Conservation (phyloP, 2,329 filamentous ascomycete genomes). For the Fusarium burgessii region DNA sequence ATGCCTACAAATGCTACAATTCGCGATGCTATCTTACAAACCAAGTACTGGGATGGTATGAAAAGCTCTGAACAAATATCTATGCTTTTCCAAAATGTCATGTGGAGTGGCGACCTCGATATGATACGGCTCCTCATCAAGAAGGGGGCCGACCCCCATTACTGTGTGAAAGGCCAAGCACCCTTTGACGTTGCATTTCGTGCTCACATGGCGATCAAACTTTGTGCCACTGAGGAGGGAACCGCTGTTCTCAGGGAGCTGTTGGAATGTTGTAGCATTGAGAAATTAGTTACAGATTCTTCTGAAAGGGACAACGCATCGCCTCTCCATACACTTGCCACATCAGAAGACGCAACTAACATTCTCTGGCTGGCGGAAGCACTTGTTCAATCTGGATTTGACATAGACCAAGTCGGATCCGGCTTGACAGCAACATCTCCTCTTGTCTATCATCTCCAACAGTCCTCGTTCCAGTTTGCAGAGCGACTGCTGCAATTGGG, state of each 20-base stretch:
- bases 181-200: background rate
- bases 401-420: background rate
- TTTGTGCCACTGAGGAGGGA: background rate
- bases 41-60: background rate
- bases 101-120: background rate
- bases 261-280: background rate
- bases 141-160: background rate
- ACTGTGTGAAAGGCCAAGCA: background rate
- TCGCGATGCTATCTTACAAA: background rate
- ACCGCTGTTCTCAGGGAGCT: background rate
- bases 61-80: background rate
- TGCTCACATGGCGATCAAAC: rapidly evolving
- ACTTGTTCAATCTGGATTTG: background rate
- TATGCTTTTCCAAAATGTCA: background rate
- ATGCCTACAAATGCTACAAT: background rate
- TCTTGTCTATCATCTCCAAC: background rate
- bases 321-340: background rate
- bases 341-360: rapidly evolving
- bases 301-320: rapidly evolving
- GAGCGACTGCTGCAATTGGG: conserved; percentile 1
- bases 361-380: conserved; percentile 1
- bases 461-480: background rate
- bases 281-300: background rate
- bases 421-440: background rate
- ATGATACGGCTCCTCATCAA: background rate